Evolutionary conservation across 345 rosid species (phyloP).

Genomic region (Eutrema japonicum): DNA sequence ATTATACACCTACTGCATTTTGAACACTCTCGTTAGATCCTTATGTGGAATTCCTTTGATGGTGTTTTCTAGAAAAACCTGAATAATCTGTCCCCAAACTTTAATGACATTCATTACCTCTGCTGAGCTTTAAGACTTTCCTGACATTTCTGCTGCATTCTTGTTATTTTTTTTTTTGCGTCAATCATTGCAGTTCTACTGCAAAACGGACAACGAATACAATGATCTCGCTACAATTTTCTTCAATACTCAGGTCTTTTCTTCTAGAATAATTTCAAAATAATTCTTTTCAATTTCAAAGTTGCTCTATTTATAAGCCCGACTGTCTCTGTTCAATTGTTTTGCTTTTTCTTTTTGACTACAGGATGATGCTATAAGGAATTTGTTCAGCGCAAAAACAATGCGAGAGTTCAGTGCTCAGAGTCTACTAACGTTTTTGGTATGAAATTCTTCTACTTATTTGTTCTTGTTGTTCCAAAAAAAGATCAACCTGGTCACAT

Average conservation of each 20-base stretch:
- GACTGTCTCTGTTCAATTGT: neutral
- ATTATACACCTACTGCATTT: conserved; percentile 9
- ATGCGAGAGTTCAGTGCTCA: conserved; percentile 95
- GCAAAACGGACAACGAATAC: conserved; percentile 80
- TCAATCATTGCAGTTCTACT: conserved; percentile 68
- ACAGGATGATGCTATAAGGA: conserved; percentile 99
- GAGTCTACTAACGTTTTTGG: conserved; percentile 92
- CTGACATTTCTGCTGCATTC: conserved; percentile 12
- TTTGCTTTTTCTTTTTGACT: conserved; percentile 11
- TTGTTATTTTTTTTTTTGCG: conserved; percentile 14
- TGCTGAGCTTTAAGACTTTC: conserved; percentile 18
- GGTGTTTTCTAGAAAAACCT: conserved; percentile 10
- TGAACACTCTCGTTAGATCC: conserved; percentile 13
- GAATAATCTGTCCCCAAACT: neutral
- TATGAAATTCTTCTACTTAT: conserved; percentile 40
- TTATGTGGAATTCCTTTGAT: conserved; percentile 10
- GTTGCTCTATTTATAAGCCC: conserved; percentile 3
- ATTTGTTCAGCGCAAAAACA: conserved; percentile 97
- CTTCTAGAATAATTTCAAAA: neutral
- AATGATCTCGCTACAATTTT: conserved; percentile 98
- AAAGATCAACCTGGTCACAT: conserved; percentile 2
- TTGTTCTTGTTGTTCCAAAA: too few relatives aligned
- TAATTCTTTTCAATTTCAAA: conserved; percentile 11
- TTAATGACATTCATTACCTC: conserved; percentile 7
- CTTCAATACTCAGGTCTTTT: conserved; percentile 91